Conservation (phyloP, 495 filamentous ascomycete species). For the Trichocladium uniseriatum region DNA sequence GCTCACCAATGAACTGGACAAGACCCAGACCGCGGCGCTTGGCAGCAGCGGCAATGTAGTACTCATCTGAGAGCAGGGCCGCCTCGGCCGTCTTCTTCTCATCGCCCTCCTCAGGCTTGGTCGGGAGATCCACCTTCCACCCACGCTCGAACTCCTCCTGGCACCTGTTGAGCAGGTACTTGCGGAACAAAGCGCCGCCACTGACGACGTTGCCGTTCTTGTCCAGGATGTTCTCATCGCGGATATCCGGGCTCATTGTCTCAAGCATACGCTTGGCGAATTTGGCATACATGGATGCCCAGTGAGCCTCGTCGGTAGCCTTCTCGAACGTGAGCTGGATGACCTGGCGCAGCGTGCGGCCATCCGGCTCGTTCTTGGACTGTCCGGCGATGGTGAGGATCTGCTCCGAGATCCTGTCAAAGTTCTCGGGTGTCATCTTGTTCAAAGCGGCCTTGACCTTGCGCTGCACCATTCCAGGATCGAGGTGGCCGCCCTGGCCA, state of each 20-base stretch:
- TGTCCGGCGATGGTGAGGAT: constrained; percentile 88
- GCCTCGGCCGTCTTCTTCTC: constrained; percentile 57
- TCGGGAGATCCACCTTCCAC: constrained; percentile 83
- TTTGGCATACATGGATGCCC: constrained; percentile 98
- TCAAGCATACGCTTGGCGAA: constrained; percentile 97
- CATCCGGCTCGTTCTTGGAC: constrained; percentile 91
- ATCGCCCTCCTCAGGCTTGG: constrained; percentile 64
- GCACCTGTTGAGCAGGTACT: constrained; percentile 96
- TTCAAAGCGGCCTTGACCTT: constrained; percentile 98
- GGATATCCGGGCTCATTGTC: constrained; percentile 89
- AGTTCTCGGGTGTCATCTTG: constrained; percentile 99
- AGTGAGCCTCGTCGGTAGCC: constrained; percentile 96
- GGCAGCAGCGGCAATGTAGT: constrained; percentile 89
- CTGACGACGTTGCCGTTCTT: constrained; percentile 77
- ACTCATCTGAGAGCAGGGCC: constrained; percentile 88
- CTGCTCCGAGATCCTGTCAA: constrained; percentile 88
- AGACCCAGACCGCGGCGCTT: constrained; percentile 96
- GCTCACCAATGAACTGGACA: constrained; percentile 97
- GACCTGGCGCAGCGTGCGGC: constrained; percentile 89
- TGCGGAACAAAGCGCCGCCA: constrained; percentile 90
- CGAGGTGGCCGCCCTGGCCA: constrained; percentile 50
- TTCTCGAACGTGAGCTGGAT: constrained; percentile 99
- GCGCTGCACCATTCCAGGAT: constrained; percentile 89
- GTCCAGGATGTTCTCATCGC: constrained; percentile 86
- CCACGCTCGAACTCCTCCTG: constrained; percentile 98